These are phyloP conservation scores for Ustilaginoidea virens DNA, from an alignment of 2,329 filamentous ascomycete genomes.

Conservation along the genomic window DNA sequence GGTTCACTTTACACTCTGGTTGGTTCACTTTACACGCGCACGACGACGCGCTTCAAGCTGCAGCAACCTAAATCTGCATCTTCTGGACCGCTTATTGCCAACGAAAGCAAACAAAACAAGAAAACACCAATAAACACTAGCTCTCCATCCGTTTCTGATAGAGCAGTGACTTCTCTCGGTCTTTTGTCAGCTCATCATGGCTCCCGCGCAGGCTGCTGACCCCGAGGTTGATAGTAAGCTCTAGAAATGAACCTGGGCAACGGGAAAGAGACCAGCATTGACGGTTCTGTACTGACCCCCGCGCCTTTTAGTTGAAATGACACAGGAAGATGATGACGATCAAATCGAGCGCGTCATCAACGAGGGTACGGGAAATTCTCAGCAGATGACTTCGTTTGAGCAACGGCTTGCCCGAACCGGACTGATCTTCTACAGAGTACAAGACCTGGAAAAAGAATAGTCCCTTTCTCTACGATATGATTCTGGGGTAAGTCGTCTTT, in stretches of 20 bases:
- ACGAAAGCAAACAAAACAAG: no score
- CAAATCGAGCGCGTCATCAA: slow-evolving; percentile 81
- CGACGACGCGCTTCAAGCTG: no score
- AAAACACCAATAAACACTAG: no score
- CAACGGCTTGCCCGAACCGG: not conserved
- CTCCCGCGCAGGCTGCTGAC: slow-evolving; percentile 19
- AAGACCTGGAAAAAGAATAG: slow-evolving; percentile 99
- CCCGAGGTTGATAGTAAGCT: slow-evolving; percentile 20
- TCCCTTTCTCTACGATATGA: slow-evolving; percentile 96
- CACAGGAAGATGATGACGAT: slow-evolving; percentile 54
- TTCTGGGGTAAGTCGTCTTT: slow-evolving; percentile 48
- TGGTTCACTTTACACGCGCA: no score
- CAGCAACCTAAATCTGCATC: no score
- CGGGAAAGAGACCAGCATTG: no score
- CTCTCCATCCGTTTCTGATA: no score
- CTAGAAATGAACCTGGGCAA: not conserved
- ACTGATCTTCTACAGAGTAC: slow-evolving; percentile 50
- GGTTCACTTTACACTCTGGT: no score
- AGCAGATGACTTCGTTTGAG: no score
- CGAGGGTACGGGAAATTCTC: slow-evolving; percentile 67
- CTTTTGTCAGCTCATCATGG: slow-evolving; percentile 17
- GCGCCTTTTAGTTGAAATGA: slow-evolving; percentile 18
- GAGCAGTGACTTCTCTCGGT: no score
- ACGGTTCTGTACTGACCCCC: slow-evolving; percentile 4
- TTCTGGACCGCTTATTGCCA: no score